These are phyloP conservation scores for Bryum argenteum DNA, from an alignment of 225 moss, liverwort and hornwort genomes.

Conservation along the genomic window DNA sequence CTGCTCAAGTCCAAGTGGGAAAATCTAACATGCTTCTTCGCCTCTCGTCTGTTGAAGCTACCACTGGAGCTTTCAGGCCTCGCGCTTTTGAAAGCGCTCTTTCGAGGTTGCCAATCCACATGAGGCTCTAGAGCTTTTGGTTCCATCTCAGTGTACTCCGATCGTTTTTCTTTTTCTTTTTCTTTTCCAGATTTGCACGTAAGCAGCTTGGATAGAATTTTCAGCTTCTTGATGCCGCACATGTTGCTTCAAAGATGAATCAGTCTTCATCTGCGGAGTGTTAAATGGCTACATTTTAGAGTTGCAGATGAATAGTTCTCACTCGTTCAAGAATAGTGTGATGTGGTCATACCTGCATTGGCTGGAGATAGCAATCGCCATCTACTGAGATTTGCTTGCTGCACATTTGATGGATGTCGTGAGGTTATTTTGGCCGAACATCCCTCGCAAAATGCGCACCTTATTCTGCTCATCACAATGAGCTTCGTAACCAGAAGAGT, in stretches of 20 bases:
- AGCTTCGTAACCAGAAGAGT: background rate
- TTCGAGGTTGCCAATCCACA: conserved; percentile 25
- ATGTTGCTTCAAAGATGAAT: conserved; percentile 30
- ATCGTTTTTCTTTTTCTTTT: conserved; percentile 20
- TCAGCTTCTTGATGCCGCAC: conserved; percentile 41
- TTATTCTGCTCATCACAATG: background rate
- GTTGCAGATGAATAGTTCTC: background rate
- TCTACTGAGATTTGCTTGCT: background rate
- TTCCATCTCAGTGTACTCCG: conserved; percentile 4
- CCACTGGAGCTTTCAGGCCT: conserved; percentile 3
- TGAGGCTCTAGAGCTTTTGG: background rate
- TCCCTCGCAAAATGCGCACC: conserved; percentile 2
- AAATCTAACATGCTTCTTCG: conserved; percentile 47
- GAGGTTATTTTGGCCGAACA: conserved; percentile 14
- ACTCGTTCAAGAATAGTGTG: background rate
- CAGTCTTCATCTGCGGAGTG: background rate
- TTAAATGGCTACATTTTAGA: background rate
- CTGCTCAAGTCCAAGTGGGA: conserved; percentile 33
- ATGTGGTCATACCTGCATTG: background rate
- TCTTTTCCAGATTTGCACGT: conserved; percentile 18
- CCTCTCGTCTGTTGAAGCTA: background rate
- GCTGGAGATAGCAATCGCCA: background rate
- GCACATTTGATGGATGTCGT: conserved; percentile 4
- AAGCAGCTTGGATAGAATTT: conserved; percentile 17
- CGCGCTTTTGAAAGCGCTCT: conserved; percentile 39